phyloP scores from a whole-genome alignment of 2,329 filamentous ascomycete species.

The Didymella pinodella region DNA sequence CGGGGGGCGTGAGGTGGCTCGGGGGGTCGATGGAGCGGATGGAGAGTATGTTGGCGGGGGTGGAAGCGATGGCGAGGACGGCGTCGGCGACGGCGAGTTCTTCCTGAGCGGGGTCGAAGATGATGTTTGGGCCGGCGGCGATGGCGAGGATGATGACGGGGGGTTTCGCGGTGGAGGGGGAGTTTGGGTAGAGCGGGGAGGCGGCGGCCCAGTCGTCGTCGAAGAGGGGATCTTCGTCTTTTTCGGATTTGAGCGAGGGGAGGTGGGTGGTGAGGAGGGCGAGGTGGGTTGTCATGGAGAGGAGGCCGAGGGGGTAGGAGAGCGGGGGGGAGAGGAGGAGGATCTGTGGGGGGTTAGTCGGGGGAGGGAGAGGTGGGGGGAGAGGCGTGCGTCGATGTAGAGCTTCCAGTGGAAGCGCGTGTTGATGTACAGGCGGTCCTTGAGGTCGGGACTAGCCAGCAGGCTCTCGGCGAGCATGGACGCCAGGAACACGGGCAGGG shows the following conservation, averaged over 20 bases:
- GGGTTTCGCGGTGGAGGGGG: slow-evolving; percentile 60
- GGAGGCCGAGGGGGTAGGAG: slow-evolving; percentile 89
- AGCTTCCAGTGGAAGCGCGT: slow-evolving; percentile 93
- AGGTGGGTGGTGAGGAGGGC: slow-evolving; percentile 88
- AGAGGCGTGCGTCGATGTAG: slow-evolving; percentile 71
- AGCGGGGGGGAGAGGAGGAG: slow-evolving; percentile 91
- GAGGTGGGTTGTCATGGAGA: slow-evolving; percentile 92
- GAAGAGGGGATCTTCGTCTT: slow-evolving; percentile 95
- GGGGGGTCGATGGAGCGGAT: slow-evolving; percentile 61
- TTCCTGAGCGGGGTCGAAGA: slow-evolving; percentile 91
- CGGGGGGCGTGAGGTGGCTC: slow-evolving; percentile 57
- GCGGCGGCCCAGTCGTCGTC: slow-evolving; percentile 96
- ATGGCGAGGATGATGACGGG: slow-evolving; percentile 92
- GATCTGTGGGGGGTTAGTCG: slow-evolving; percentile 61
- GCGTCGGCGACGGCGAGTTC: slow-evolving; percentile 93
- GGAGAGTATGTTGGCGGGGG: slow-evolving; percentile 51
- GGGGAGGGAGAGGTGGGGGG: too few relatives aligned
- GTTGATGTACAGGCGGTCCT: slow-evolving; percentile 83
- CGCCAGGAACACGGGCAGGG: slow-evolving; percentile 83
- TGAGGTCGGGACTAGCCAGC: slow-evolving; percentile 72
- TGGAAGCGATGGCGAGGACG: slow-evolving; percentile 82
- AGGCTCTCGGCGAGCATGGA: slow-evolving; percentile 90
- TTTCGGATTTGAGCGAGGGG: slow-evolving; percentile 84
- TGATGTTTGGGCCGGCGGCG: slow-evolving; percentile 83
- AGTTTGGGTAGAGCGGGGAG: slow-evolving; percentile 74